Conservation (phyloP, 495 filamentous ascomycete species). For the Aspergillus hancockii region DNA sequence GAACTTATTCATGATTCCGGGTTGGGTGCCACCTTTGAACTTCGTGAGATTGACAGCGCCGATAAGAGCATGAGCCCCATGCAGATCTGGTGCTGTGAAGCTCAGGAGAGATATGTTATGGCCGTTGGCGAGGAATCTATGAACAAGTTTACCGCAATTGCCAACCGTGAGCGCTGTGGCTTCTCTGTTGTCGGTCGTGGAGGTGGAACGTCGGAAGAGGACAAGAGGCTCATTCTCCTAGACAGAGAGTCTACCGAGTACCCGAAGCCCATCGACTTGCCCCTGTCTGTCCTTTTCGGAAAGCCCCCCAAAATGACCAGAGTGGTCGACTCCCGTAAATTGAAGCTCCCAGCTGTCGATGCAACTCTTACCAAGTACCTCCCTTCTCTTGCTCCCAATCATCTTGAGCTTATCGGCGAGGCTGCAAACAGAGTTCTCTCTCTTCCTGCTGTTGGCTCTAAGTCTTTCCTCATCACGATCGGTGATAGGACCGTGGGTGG, state of each 20-base stretch:
- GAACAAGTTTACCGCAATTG: constrained; percentile 81
- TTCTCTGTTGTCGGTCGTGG: constrained; percentile 91
- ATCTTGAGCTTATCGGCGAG: constrained; percentile 63
- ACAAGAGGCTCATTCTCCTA: constrained; percentile 72
- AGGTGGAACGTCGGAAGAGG: constrained; percentile 58
- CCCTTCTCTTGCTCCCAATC: constrained; percentile 56
- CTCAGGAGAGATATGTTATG: constrained; percentile 92
- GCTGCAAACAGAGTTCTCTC: constrained; percentile 79
- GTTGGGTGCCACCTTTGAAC: constrained; percentile 84
- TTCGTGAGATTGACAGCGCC: constrained; percentile 86
- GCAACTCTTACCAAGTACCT: constrained; percentile 62
- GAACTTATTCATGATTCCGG: constrained; percentile 91
- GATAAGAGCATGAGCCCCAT: constrained; percentile 91
- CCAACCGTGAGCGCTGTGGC: constrained; percentile 83
- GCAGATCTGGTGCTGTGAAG: constrained; percentile 97
- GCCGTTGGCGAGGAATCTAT: constrained; percentile 76
- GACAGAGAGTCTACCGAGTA: constrained; percentile 79
- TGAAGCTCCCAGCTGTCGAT: constrained; percentile 72
- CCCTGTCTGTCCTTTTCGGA: constrained; percentile 89
- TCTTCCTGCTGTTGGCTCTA: constrained; percentile 88
- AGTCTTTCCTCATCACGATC: constrained; percentile 96
- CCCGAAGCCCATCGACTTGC: constrained; percentile 82
- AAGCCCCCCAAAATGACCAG: constrained; percentile 83
- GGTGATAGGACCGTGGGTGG: constrained; percentile 90
- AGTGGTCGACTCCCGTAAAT: constrained; percentile 72